These are phyloP conservation scores for Casuarina cunninghamiana DNA, from an alignment of 306 rosid species.

Conservation along the genomic window DNA sequence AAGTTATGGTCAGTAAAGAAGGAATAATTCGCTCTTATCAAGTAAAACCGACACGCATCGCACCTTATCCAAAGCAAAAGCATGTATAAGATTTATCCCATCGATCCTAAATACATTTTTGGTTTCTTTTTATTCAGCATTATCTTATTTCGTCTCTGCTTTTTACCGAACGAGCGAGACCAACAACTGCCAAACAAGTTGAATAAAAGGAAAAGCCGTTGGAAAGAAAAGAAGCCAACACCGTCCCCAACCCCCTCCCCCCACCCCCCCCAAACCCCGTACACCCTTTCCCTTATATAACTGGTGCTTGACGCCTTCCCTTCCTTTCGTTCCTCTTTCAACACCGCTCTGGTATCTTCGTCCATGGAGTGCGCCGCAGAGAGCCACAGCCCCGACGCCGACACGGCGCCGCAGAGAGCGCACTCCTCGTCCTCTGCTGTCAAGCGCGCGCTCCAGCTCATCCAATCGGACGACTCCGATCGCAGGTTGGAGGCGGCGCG, in stretches of 20 bases:
- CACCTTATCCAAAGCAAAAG: too few relatives aligned
- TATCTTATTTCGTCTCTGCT: background rate
- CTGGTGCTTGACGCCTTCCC: slow-evolving; percentile 54
- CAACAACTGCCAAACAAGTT: slow-evolving; percentile 25
- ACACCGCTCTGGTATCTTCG: slow-evolving; percentile 13
- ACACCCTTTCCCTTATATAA: slow-evolving; percentile 10
- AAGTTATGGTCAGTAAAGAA: too few relatives aligned
- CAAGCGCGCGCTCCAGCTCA: slow-evolving; percentile 58
- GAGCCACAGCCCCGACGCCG: slow-evolving; percentile 22
- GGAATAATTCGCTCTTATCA: too few relatives aligned
- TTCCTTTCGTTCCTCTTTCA: slow-evolving; percentile 12
- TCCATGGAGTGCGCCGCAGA: slow-evolving; percentile 18
- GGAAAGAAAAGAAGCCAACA: background rate
- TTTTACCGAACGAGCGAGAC: slow-evolving; percentile 39
- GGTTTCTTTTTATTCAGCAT: background rate
- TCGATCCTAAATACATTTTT: background rate
- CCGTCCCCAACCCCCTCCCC: background rate
- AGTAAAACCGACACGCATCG: too few relatives aligned
- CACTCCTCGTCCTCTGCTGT: slow-evolving; percentile 56
- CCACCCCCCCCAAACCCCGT: slow-evolving; percentile 13
- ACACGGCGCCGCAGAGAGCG: slow-evolving; percentile 3
- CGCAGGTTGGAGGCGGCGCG: slow-evolving; percentile 65
- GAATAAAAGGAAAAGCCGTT: background rate
- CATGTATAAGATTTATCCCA: too few relatives aligned
- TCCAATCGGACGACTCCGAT: slow-evolving; percentile 59